Evolutionary conservation across 345 rosid genomes (phyloP), one percentile per base, ranked within the genome.

Genomic region (Melaleuca quinquenervia): DNA sequence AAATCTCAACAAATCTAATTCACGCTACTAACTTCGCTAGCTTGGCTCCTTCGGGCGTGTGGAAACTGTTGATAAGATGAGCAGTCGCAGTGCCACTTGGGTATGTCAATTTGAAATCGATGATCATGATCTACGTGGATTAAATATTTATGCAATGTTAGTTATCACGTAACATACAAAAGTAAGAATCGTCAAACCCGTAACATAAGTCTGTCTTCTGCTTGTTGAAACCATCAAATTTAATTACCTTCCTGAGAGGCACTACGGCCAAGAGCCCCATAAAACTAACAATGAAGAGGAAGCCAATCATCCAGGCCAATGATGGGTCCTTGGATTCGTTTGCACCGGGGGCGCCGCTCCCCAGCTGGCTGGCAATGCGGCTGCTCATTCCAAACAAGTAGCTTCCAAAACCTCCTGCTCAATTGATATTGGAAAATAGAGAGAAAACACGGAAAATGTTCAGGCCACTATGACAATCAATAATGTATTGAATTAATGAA

Each of bases 21-120:
- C 48, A 70, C 78, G 11, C 44, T 32, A n/a, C 82, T 90, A 87
- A 94, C 98, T 90, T 93, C n/a, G 98, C 98, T 80, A 93, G 91
- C 89, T 92, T 93, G 74, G 95, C 96, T 70, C 98, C 97, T 86
- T 89, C 88, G 60, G 95, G 91, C 11, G 97, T 95, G 90, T 95
- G 98, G 89, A 95, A 95, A 88, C 97, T 94, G 89, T 95, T 95
- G 88, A 95, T 95, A 27, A 95, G 94, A 85, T 90, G 90, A 41
- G 98, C 96, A 62, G 98, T 95, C 82, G 95, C 98, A 49, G 98
- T 94, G 24, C 98, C 98, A 88, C 96, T 94, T 83, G 97, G 97
- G 84, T 94, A 95, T 22, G 92, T 91, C 88, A 94, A 88, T 83
- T 93, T 94, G 91, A 92, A 94, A 87, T 95, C 94, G 85, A 95